Conservation (phyloP, 805 yeast species). For the Torulaspora gathmanii region DNA sequence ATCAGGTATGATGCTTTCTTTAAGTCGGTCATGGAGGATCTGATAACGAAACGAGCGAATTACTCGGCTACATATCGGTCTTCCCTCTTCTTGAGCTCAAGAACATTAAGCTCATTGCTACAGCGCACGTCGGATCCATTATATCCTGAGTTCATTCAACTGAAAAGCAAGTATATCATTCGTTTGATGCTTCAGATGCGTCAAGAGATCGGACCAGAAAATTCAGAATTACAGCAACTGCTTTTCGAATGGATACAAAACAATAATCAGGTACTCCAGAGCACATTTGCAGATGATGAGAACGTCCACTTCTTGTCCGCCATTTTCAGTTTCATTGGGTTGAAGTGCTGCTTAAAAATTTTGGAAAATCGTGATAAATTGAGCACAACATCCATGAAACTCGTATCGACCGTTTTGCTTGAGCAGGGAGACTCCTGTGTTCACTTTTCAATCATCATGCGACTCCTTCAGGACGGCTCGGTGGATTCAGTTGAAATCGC, state of each 20-base stretch:
- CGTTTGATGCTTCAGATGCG: conserved; percentile 38
- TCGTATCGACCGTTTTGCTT: background rate
- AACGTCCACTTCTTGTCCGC: background rate
- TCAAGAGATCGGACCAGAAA: conserved; percentile 26
- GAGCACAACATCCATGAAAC: background rate
- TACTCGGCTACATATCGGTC: conserved; percentile 24
- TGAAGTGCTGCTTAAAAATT: background rate
- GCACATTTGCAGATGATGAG: conserved; percentile 1
- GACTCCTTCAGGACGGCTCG: conserved; percentile 1
- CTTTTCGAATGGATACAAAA: conserved; percentile 8
- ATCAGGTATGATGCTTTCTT: conserved; percentile 20
- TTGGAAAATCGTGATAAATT: background rate
- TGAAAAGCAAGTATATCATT: conserved; percentile 31
- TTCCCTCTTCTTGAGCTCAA: conserved; percentile 3
- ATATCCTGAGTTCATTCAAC: background rate
- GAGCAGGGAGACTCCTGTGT: background rate
- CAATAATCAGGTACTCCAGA: conserved; percentile 1
- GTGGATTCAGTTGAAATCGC: conserved; percentile 2
- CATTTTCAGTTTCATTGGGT: background rate
- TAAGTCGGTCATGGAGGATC: conserved; percentile 33
- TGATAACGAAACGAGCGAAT: conserved; percentile 46
- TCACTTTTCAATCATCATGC: background rate
- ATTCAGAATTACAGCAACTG: conserved; percentile 8
- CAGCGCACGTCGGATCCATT: background rate
- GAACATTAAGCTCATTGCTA: conserved; percentile 8